Conservation (phyloP, 768 basidiomycete species). For the Mycena belliarum region DNA sequence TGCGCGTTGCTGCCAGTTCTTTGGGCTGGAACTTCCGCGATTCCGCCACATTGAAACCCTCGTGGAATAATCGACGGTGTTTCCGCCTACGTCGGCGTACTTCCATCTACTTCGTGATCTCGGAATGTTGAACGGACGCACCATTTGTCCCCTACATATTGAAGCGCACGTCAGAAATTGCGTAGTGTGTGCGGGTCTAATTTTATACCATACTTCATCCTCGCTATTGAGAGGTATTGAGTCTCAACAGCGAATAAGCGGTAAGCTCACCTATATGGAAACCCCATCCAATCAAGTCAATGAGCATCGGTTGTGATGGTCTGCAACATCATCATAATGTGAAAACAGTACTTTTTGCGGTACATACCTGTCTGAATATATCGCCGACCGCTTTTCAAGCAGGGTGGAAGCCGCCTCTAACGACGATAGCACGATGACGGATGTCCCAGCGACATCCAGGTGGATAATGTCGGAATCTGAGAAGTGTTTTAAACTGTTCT, state of each 20-base stretch:
- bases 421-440: conserved; percentile 36
- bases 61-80: conserved; percentile 8
- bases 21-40: neutral
- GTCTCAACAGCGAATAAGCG: neutral
- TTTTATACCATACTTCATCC: conserved; percentile 12
- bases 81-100: neutral
- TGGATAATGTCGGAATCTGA: conserved; percentile 34
- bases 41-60: neutral
- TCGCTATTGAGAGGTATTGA: neutral
- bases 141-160: conserved; percentile 4
- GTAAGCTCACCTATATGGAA: conserved; percentile 2
- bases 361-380: conserved; percentile 40
- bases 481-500: neutral
- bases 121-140: neutral
- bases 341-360: neutral
- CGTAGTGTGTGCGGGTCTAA: neutral
- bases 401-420: conserved; percentile 34
- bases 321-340: neutral
- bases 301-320: conserved; percentile 9
- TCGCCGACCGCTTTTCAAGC: conserved; percentile 38
- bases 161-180: neutral
- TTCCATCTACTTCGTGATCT: too few relatives aligned
- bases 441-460: conserved; percentile 27
- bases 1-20: conserved; percentile 5
- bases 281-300: conserved; percentile 16